Conservation (phyloP, 2,329 filamentous ascomycete genomes). For the Teratosphaeria gauchensis region DNA sequence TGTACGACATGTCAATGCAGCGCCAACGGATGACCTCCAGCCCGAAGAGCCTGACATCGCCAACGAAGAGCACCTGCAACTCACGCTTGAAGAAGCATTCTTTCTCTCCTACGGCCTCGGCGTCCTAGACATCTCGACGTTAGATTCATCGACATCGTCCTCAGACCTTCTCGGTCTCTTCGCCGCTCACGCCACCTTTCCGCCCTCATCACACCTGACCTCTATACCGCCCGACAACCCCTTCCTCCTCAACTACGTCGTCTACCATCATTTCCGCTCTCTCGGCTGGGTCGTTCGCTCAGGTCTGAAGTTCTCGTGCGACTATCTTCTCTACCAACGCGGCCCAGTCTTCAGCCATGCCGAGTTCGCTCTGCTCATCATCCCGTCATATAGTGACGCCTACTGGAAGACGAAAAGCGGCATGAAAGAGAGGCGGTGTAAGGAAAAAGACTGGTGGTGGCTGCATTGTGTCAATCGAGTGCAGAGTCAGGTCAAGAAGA, state of each 20-base stretch:
- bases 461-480: constrained; percentile 85
- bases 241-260: constrained; percentile 78
- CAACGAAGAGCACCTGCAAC: constrained; percentile 77
- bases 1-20: background rate
- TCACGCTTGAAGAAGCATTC: constrained; percentile 83
- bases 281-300: constrained; percentile 89
- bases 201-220: constrained; percentile 26
- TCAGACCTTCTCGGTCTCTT: constrained; percentile 49
- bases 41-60: constrained; percentile 22
- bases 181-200: constrained; percentile 22
- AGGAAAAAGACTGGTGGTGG: constrained; percentile 60
- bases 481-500: constrained; percentile 83
- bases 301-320: constrained; percentile 88
- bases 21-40: background rate
- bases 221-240: constrained; percentile 56
- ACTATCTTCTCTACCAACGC: constrained; percentile 88
- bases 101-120: constrained; percentile 79
- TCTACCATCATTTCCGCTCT: constrained; percentile 93
- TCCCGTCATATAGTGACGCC: constrained; percentile 68
- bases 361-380: constrained; percentile 76
- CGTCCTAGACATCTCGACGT: constrained; percentile 48
- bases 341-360: constrained; percentile 93
- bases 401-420: constrained; percentile 53
- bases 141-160: constrained; percentile 17
- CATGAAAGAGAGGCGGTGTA: constrained; percentile 29